Percentiles rank a stretch among this genome's conserved stretches.
phyloP scores from a whole-genome alignment of 441 rosid species.

The Bocquillonia castaneifolia region DNA sequence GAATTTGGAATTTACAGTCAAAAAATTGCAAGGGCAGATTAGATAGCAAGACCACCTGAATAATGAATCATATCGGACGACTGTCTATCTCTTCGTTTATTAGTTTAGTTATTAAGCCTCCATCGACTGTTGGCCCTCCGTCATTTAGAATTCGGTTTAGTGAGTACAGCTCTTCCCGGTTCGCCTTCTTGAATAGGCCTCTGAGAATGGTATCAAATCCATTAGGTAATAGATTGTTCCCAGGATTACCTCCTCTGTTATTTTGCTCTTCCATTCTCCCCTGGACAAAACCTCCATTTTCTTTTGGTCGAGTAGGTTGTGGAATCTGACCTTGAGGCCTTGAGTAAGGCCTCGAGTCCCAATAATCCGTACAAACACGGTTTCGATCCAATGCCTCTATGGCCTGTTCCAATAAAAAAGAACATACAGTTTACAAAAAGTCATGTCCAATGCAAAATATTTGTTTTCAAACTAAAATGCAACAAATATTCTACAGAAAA shows the following conservation, averaged over 20 bases:
- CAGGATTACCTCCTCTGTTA: constrained; percentile 21
- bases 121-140: constrained; percentile 34
- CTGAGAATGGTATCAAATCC: constrained; percentile 41
- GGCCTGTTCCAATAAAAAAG: constrained; percentile 43
- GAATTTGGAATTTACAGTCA: constrained; percentile 37
- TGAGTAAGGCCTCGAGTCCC: constrained; percentile 93
- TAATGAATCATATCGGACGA: constrained; percentile 37
- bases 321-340: constrained; percentile 76
- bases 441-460: neutral
- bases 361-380: constrained; percentile 83
- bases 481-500: neutral
- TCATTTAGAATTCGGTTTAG: constrained; percentile 45
- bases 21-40: constrained; percentile 10
- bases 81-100: constrained; percentile 57
- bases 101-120: constrained; percentile 40
- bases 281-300: constrained; percentile 26
- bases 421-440: constrained; percentile 7
- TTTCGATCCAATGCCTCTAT: constrained; percentile 81
- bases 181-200: constrained; percentile 71
- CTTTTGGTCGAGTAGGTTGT: constrained; percentile 35
- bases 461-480: too few relatives aligned
- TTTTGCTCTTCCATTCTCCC: constrained; percentile 27
- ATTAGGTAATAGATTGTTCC: constrained; percentile 27
- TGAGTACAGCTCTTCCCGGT: constrained; percentile 51
- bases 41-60: constrained; percentile 15